These are phyloP conservation scores for Phytophthora capsici DNA, from an alignment of 352 stramenopile species.

Conservation along the genomic window DNA sequence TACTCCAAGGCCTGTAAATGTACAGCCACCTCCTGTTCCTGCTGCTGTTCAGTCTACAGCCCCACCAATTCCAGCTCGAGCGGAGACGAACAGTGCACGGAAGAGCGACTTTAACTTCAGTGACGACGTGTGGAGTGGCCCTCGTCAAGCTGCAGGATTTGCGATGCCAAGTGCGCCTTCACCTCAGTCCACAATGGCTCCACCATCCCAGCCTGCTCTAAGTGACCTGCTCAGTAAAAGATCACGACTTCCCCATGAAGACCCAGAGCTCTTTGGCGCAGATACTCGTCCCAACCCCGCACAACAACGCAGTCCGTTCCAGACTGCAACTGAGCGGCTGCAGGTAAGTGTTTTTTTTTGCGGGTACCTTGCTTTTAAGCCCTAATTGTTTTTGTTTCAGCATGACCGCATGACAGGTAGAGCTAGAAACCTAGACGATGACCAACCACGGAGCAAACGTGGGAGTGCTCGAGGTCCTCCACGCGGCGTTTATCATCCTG, in stretches of 20 bases:
- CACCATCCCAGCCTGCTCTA: constrained; percentile 28
- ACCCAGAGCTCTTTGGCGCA: constrained; percentile 27
- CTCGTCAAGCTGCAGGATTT: constrained; percentile 15
- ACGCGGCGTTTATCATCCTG: constrained; percentile 68
- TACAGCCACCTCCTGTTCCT: neutral
- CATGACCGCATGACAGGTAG: constrained; percentile 54
- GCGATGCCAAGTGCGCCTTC: constrained; percentile 15
- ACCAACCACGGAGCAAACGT: constrained; percentile 31
- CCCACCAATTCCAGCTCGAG: neutral
- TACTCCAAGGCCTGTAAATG: neutral
- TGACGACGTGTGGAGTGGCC: constrained; percentile 24
- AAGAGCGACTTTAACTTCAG: constrained; percentile 22
- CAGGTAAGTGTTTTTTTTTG: constrained; percentile 37
- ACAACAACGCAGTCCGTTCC: constrained; percentile 62
- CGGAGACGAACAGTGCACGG: neutral
- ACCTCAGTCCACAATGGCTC: neutral
- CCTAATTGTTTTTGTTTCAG: constrained; percentile 17
- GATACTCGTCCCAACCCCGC: constrained; percentile 13
- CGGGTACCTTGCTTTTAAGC: neutral
- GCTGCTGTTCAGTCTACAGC: neutral
- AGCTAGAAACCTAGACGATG: constrained; percentile 45
- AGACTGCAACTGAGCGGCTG: constrained; percentile 73
- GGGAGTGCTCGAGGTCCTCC: constrained; percentile 41
- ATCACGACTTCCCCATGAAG: constrained; percentile 27
- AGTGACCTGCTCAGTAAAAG: constrained; percentile 52